A percentile compares a stretch with the other conserved stretches of the same genome.
These are phyloP conservation scores for Rhizophlyctis rosea DNA, from an alignment of 192 early-diverging fungal genomes.

Conservation along the genomic window DNA sequence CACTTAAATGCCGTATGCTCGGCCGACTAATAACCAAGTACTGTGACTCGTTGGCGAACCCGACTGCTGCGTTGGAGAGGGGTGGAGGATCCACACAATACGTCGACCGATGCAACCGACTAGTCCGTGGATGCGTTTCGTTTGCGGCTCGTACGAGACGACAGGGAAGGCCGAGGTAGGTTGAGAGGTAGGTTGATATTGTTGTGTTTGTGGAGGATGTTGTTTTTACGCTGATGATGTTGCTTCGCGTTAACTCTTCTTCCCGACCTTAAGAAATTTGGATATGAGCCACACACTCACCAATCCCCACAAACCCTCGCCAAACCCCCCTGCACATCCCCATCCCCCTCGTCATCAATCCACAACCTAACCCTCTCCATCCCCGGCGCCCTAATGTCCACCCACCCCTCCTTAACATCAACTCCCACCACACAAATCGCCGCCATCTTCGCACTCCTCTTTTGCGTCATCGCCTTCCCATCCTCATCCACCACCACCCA, in stretches of 20 bases:
- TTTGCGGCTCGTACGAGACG: slow-evolving; percentile 31
- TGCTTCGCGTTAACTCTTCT: not conserved
- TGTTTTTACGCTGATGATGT: not conserved
- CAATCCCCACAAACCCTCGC: not conserved
- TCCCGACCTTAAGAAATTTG: not conserved
- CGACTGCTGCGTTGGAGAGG: too few relatives aligned
- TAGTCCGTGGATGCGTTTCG: not conserved
- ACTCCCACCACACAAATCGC: slow-evolving; percentile 19
- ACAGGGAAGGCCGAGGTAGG: slow-evolving; percentile 42
- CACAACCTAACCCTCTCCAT: not conserved
- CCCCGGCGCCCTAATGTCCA: slow-evolving; percentile 11
- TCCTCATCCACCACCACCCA: slow-evolving; percentile 62
- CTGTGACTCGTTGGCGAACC: slow-evolving; percentile 73
- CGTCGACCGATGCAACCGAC: too few relatives aligned
- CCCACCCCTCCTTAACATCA: not conserved
- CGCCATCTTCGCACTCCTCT: slow-evolving; percentile 39
- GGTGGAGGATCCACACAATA: too few relatives aligned
- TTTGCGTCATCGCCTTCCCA: slow-evolving; percentile 61
- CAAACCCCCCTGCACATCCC: not conserved
- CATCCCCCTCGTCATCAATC: not conserved
- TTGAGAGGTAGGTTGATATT: slow-evolving; percentile 37
- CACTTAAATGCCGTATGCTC: too few relatives aligned
- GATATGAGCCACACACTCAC: not conserved
- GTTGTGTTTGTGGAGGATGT: not conserved
- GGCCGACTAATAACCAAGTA: slow-evolving; percentile 64